Evolutionary conservation across 1,284 basidiomycete genomes (phyloP), one percentile per base, ranked within the genome.

Genomic region (Ustilago loliicola): DNA sequence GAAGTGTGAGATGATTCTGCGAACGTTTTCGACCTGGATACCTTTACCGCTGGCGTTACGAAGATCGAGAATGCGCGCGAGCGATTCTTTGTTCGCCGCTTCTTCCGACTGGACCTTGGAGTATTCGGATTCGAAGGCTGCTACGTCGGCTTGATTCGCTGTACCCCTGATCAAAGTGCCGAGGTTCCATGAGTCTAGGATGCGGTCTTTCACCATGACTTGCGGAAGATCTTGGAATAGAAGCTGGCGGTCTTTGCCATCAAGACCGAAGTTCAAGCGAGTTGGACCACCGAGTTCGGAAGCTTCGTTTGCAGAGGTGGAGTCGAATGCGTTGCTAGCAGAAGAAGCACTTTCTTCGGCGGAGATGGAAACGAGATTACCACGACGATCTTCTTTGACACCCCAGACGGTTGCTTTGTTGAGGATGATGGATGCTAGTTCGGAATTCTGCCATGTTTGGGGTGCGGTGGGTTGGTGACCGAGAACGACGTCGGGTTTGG

Each of bases 1-100:
- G 88, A 98, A 98, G 61, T 90, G 91, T 13, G 88, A 87, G 51
- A 97, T 89, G 79, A 96, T 93, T 73, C 94, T 89, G 81, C 91
- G 89, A 70, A 92, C 89, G 87, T 98, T 98, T 87, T 95, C 93
- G 76, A 90, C 93, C 72, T 93, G 91, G 73, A 98, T 92, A 21
- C 93, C 94, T 54, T 88, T 89, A 42, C 93, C 93, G 82, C 92
- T 93, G 25, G 96, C 92, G 83, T 98, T 97, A 68, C 92, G 89
- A 81, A 98, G 87, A 87, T 97, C 95, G 54, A 95, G 87, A 42
- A 95, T 88, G 71, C 90, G 89, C 38, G 92, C 90, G 67, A 97
- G 89, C 75, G 88, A 87, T 68, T 90, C 90, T 11, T 90, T 90
- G 86, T 93, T 94, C 74, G 83, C 81, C 40, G 88, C 64, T 83